phyloP scores from a whole-genome alignment of 306 rosid species.

The Begonia masoniana region DNA sequence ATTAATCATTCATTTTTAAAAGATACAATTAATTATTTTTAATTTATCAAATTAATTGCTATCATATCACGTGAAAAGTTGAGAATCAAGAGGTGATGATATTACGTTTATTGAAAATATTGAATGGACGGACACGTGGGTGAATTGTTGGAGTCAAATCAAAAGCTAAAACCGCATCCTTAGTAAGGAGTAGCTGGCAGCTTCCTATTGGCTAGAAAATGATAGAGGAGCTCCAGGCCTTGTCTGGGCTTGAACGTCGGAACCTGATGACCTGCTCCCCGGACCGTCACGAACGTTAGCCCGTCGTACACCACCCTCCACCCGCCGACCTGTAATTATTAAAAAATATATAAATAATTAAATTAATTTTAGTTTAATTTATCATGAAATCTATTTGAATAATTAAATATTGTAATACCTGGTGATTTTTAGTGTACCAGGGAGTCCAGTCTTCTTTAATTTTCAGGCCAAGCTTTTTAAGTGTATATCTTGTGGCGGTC shows the following conservation, averaged over 20 bases:
- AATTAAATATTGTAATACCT: slow-evolving; percentile 11
- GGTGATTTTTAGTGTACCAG: slow-evolving; percentile 23
- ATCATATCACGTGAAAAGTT: too few relatives aligned
- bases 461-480: slow-evolving; percentile 30
- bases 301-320: slow-evolving; percentile 35
- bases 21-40: too few relatives aligned
- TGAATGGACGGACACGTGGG: too few relatives aligned
- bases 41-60: too few relatives aligned
- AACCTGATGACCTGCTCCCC: slow-evolving; percentile 43
- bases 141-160: too few relatives aligned
- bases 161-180: neutral
- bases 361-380: neutral
- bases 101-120: too few relatives aligned
- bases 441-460: slow-evolving; percentile 31
- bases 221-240: slow-evolving; percentile 19
- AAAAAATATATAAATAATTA: neutral
- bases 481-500: slow-evolving; percentile 27
- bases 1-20: too few relatives aligned
- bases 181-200: slow-evolving; percentile 22
- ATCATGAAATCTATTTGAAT: too few relatives aligned
- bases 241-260: slow-evolving; percentile 23
- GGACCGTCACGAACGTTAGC: slow-evolving; percentile 28
- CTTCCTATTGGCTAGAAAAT: slow-evolving; percentile 17
- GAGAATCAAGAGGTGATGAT: too few relatives aligned
- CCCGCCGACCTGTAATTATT: slow-evolving; percentile 29